These are phyloP conservation scores for Narthecium ossifragum DNA, from an alignment of 106 monocot species.

Conservation along the genomic window DNA sequence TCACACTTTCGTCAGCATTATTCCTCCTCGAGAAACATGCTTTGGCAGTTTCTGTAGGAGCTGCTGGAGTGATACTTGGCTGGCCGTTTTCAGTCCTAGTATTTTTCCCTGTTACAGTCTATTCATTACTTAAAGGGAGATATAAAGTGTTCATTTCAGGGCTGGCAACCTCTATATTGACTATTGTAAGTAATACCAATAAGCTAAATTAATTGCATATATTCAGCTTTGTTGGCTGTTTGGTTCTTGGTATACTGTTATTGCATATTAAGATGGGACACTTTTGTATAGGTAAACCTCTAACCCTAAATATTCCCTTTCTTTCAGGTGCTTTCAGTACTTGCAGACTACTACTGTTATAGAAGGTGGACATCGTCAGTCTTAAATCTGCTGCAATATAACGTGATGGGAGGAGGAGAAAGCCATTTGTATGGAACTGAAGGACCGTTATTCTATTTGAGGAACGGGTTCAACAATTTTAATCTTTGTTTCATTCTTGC, in stretches of 20 bases:
- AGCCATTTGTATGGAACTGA: conserved; percentile 98
- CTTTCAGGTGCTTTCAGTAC: conserved; percentile 62
- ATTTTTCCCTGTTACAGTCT: conserved; percentile 67
- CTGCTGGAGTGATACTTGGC: conserved; percentile 81
- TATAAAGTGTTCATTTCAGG: conserved; percentile 65
- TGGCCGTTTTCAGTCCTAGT: conserved; percentile 96
- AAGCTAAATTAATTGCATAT: too few relatives aligned
- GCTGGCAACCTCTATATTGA: conserved; percentile 39
- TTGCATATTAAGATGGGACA: neutral
- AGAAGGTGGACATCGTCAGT: conserved; percentile 91
- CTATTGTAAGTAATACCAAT: conserved; percentile 56
- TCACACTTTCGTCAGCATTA: conserved; percentile 87
- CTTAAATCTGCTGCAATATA: conserved; percentile 80
- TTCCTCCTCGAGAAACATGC: conserved; percentile 80
- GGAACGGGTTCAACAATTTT: conserved; percentile 98
- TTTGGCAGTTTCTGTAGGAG: conserved; percentile 79
- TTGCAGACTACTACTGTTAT: conserved; percentile 68
- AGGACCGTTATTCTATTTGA: conserved; percentile 66
- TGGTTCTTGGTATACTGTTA: conserved; percentile 3
- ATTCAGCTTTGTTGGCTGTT: neutral
- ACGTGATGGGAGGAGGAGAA: conserved; percentile 89
- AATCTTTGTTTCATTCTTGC: conserved; percentile 85
- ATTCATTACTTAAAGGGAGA: conserved; percentile 58
- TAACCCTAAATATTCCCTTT: too few relatives aligned
- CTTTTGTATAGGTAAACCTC: neutral